Percentiles rank a stretch among this genome's conserved stretches.
Evolutionary conservation across 2,329 filamentous ascomycete genomes (phyloP).

Genomic region (Torrubiellomyces zombiae): DNA sequence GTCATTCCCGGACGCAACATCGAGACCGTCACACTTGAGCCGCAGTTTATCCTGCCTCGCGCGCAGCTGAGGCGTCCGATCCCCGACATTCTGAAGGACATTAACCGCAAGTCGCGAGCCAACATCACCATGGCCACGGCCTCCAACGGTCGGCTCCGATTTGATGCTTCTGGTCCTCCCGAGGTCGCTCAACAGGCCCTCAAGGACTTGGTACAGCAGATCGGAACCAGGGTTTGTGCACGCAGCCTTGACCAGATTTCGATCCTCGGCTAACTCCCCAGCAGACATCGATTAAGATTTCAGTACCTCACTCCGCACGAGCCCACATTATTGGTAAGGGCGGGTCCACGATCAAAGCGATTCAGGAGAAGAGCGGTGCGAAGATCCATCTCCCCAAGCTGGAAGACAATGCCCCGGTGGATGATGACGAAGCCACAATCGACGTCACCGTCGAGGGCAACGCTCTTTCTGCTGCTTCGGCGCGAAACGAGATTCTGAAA

Average conservation of each 20-base stretch:
- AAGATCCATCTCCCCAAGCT: constrained; percentile 77
- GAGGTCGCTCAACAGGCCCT: constrained; percentile 76
- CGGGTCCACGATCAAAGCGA: constrained; percentile 75
- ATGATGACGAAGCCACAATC: constrained; percentile 64
- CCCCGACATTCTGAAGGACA: constrained; percentile 71
- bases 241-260: no score
- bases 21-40: constrained; percentile 58
- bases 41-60: constrained; percentile 60
- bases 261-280: no score
- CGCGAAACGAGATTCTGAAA: constrained; percentile 65
- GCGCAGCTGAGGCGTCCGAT: constrained; percentile 71
- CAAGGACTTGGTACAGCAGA: constrained; percentile 74
- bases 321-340: constrained; percentile 87
- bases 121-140: constrained; percentile 62
- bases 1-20: constrained; percentile 69
- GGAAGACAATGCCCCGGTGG: constrained; percentile 41
- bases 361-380: constrained; percentile 80
- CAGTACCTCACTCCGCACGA: constrained; percentile 68
- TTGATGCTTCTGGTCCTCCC: constrained; percentile 71
- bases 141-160: constrained; percentile 57
- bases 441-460: constrained; percentile 86
- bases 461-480: constrained; percentile 69
- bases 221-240: constrained; percentile 60
- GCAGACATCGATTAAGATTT: constrained; percentile 47
- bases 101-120: constrained; percentile 83